phyloP scores from a whole-genome alignment of 1,139 yeast genomes.

The Saccharomyces hybrid region DNA sequence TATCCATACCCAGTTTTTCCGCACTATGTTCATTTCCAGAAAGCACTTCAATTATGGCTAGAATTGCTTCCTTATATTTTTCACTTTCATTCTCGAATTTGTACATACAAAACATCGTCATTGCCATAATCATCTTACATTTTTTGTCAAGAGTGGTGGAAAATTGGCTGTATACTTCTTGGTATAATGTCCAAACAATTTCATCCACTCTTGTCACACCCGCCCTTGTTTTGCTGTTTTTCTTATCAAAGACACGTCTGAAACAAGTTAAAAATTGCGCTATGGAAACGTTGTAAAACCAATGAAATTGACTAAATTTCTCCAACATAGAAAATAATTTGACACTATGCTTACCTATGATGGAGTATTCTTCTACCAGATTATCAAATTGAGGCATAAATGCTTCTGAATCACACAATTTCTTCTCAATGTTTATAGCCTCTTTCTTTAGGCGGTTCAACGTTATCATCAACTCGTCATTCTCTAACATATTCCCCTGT shows the following conservation, averaged over 20 bases:
- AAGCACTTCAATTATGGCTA: not conserved
- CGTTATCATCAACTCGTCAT: constrained; percentile 50
- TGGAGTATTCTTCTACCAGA: constrained; percentile 41
- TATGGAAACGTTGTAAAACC: constrained; percentile 55
- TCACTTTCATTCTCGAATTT: not conserved
- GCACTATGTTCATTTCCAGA: not conserved
- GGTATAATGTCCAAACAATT: constrained; percentile 38
- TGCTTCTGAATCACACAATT: constrained; percentile 46
- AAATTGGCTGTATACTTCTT: constrained; percentile 40
- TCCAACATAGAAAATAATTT: constrained; percentile 42
- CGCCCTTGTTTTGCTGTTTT: not conserved
- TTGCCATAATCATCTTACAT: constrained; percentile 43
- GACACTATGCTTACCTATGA: constrained; percentile 52
- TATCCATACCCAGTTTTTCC: not conserved
- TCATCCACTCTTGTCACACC: constrained; percentile 11
- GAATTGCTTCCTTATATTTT: not conserved
- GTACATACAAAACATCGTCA: constrained; percentile 6
- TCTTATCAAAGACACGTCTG: constrained; percentile 32
- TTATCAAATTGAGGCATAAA: constrained; percentile 50
- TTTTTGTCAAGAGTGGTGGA: constrained; percentile 44
- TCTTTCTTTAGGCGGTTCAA: constrained; percentile 63
- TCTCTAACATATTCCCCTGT: constrained; percentile 60
- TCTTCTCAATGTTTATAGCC: constrained; percentile 46
- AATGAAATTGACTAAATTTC: constrained; percentile 37
- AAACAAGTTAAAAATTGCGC: constrained; percentile 41